These are phyloP conservation scores for Tetraselmis striata DNA, from an alignment of 139 green algal species.

Conservation along the genomic window DNA sequence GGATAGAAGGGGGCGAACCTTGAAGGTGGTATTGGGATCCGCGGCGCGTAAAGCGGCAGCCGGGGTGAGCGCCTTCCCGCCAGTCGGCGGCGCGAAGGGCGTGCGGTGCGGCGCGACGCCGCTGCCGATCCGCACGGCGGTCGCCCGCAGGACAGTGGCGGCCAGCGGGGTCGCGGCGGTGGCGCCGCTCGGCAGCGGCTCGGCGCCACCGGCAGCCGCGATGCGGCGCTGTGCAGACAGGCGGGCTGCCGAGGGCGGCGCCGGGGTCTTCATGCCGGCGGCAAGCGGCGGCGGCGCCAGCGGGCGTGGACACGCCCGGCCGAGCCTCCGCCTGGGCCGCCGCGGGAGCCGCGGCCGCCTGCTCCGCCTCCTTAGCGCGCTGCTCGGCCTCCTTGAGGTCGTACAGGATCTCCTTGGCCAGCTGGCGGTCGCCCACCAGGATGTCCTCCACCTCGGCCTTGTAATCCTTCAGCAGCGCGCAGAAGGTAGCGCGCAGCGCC, in stretches of 20 bases:
- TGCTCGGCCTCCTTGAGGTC: constrained; percentile 68
- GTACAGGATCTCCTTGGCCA: constrained; percentile 77
- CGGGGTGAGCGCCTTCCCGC: background rate
- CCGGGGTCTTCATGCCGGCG: too few species aligned
- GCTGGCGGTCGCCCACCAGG: constrained; percentile 64
- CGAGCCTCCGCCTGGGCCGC: background rate
- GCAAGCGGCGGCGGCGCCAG: too few species aligned
- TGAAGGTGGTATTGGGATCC: too few species aligned
- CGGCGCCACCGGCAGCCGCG: too few species aligned
- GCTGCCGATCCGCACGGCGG: background rate
- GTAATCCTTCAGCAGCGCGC: constrained; percentile 69
- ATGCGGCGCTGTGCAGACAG: too few species aligned
- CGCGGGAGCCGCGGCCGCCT: background rate
- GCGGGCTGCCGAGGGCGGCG: too few species aligned
- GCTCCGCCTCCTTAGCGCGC: constrained; percentile 3
- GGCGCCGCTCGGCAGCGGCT: background rate
- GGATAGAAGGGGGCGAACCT: too few species aligned
- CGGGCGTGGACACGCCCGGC: too few species aligned
- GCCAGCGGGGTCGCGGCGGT: background rate
- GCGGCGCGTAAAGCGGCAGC: too few species aligned
- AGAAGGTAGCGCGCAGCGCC: constrained; percentile 55
- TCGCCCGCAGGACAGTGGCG: background rate
- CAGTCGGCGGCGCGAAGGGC: background rate
- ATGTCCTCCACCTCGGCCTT: constrained; percentile 82
- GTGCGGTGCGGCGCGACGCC: background rate